Base-by-base conservation (phyloP, 2,329 filamentous ascomycete genomes). In the Orbilia quercus region DNA sequence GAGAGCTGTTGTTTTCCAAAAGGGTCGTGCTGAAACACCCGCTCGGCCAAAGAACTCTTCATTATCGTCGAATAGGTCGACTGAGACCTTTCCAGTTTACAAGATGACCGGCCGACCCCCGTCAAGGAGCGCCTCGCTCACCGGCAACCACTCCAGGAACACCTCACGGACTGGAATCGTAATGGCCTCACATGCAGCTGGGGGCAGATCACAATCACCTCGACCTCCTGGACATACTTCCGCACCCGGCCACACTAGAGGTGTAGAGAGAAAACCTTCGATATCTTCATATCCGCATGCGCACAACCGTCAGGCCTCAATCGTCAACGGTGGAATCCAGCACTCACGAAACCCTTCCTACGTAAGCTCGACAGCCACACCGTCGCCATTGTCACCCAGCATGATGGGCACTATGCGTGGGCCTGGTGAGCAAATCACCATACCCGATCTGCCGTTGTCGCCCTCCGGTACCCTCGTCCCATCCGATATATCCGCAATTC, bases 301-400 rank as follows among this genome's bases (percentile, higher is more conserved):
- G 71, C 93, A 99, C 81, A 92, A 98, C 82, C 89, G 95, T 63
- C 92, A 99, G 82, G 96, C 94, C 0, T 98, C 94, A 53, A 97
- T 98, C 77, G 93, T 98, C 66, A 91, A 98, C 87, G 94, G 95
- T 78, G 89, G 60, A 62, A 81, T 96, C 77, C 93, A 96, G 80
- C 95, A 99, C 81, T 90, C 86, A 87, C 87, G 78, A 85, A 77
- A 75, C 50, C 76, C 77, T 9, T 78, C 77, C 36, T 77, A 75
- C 64, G 76, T 76, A 45, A 77, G 75, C 66, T 77, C 77, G 18
- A 71, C 75, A 14, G 72, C 75, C 38, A 75, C 75, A 7, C 73
- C 77, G 45, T 78, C 77, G 25, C 75, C 77, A n/a, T 66, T 78
- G 38, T 78, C 77, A 38, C 77, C 77, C 14, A 72, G 75, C 62